Conservation (phyloP, 2,329 filamentous ascomycete genomes). For the Fusarium musae region DNA sequence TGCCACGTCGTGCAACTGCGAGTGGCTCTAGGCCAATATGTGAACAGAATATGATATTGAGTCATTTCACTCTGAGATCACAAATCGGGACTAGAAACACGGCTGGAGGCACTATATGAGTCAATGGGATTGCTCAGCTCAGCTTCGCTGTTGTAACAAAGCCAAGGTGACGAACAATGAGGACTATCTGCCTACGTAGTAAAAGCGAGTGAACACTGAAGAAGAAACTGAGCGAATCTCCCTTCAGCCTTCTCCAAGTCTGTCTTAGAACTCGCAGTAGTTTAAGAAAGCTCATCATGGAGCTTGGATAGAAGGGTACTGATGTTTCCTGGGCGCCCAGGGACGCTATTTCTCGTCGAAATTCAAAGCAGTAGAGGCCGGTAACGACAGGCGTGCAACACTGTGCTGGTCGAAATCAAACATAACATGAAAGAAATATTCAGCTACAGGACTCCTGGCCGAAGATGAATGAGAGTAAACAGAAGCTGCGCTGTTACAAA, state of each 20-base stretch:
- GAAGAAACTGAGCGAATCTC: background rate
- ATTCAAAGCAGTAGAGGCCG: background rate
- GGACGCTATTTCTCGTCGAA: background rate
- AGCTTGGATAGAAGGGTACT: constrained; percentile 4
- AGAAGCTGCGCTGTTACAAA: background rate
- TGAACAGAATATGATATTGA: background rate
- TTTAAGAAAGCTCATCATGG: background rate
- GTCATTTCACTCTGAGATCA: background rate
- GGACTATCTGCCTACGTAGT: background rate
- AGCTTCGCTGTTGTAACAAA: background rate
- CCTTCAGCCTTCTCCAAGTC: background rate
- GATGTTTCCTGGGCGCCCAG: background rate
- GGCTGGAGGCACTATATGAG: background rate
- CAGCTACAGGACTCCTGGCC: background rate
- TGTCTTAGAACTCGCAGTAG: background rate
- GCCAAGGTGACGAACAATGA: background rate
- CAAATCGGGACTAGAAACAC: background rate
- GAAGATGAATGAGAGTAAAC: constrained; percentile 4
- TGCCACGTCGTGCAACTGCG: too few species aligned
- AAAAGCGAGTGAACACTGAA: background rate
- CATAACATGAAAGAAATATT: background rate
- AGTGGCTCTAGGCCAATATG: too few species aligned
- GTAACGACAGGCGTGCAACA: constrained; percentile 26
- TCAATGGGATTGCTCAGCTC: background rate
- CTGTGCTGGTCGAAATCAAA: constrained; percentile 4